Evolutionary conservation across 805 yeast genomes (phyloP), one percentile per base, ranked within the genome.

Genomic region (Ogataea saltuana): DNA sequence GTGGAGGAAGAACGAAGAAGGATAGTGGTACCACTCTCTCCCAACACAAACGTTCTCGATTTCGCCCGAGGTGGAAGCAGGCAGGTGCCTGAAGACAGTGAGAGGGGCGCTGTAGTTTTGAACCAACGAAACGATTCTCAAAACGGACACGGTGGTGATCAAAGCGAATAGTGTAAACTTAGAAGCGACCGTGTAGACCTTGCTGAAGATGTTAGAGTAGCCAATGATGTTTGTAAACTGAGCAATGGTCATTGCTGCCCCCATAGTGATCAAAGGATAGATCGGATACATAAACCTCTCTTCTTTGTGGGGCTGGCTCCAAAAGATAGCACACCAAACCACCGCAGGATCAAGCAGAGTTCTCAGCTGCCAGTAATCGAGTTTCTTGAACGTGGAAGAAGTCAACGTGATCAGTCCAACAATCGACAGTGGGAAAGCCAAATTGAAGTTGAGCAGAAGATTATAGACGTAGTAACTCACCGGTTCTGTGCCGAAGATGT

Each of bases 1-100:
- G 3, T 86, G 82, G 18, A 91, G 67, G 58, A 90, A 88, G 60
- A 89, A 86, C 0, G 97, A 89, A 1, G 86, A 81, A 8, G 98
- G 97, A 64, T 70, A 90, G 58, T 91, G 85, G 58, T 88, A 88
- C 97, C 97, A 90, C 66, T 91, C 97, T 45, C 96, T 75, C 2
- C 97, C 97, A n/a, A 85, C 73, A 64, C 98, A 91, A 0, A 91
- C 83, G 51, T 80, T 83, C 27, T 65, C 67, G 11, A 48, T 44
- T 1, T 52, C 48, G 2, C 53, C 16, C 2, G 49, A 18, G 17
- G 19, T 37, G 15, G 58, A 43, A 2, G 48, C 42, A 20, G 74
- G 72, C 11, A 75, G 51, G 22, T 67, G 69, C n/a, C 67, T 53
- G 55, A 80, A 83, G 1, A 84, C 78, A 0, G 67, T 53, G 39